A percentile compares a stretch with the other conserved stretches of the same genome.
Conservation (phyloP, 495 filamentous ascomycete genomes). For the Penicillium salamii region DNA sequence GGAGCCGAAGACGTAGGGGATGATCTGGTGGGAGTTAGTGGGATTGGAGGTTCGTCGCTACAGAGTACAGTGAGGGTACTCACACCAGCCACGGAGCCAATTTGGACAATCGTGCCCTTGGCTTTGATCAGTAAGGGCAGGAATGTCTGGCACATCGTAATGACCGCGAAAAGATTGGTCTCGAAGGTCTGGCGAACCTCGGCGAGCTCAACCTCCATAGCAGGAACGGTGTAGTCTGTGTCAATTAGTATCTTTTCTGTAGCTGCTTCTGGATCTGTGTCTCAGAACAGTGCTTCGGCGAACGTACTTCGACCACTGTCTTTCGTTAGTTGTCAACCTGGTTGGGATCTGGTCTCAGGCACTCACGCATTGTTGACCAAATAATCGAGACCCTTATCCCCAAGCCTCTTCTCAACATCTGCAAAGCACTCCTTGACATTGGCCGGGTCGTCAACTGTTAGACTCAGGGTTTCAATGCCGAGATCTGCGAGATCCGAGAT, state of each 20-base stretch:
- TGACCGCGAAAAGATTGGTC: slow-evolving; percentile 59
- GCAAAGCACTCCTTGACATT: slow-evolving; percentile 44
- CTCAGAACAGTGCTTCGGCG: slow-evolving; percentile 15
- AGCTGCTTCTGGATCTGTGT: too few relatives aligned
- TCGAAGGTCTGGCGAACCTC: slow-evolving; percentile 54
- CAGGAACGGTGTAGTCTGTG: slow-evolving; percentile 59
- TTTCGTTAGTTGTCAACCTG: slow-evolving; percentile 6
- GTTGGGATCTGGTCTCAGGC: not conserved
- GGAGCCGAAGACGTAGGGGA: slow-evolving; percentile 54
- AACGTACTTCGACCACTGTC: slow-evolving; percentile 2
- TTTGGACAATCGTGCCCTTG: slow-evolving; percentile 60
- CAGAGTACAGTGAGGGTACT: too few relatives aligned
- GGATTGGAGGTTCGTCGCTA: too few relatives aligned
- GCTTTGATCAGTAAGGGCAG: slow-evolving; percentile 55
- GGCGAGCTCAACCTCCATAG: slow-evolving; percentile 50
- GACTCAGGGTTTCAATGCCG: slow-evolving; percentile 53
- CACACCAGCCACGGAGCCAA: slow-evolving; percentile 55
- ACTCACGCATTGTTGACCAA: slow-evolving; percentile 62
- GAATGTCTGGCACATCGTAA: slow-evolving; percentile 58
- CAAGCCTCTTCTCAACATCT: slow-evolving; percentile 41
- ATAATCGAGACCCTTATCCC: slow-evolving; percentile 49
- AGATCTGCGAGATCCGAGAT: slow-evolving; percentile 45
- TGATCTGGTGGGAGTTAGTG: too few relatives aligned
- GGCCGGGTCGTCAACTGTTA: slow-evolving; percentile 48
- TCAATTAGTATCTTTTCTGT: slow-evolving; percentile 4